Evolutionary conservation across 1,284 basidiomycete genomes (phyloP), one percentile per base, ranked within the genome.

Genomic region (Bjerkandera adusta): DNA sequence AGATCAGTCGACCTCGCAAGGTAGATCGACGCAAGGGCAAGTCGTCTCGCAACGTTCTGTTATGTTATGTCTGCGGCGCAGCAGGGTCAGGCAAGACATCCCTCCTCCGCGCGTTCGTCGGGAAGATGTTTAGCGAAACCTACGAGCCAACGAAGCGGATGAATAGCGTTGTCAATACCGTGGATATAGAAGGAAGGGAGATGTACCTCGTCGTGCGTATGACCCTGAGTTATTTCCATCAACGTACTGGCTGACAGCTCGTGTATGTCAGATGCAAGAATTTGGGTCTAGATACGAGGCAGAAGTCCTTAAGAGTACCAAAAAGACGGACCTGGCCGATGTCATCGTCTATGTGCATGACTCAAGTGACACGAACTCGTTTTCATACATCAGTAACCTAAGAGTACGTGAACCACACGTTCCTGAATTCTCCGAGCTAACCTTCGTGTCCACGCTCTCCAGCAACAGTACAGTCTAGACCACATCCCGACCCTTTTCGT

Each of bases 341-440:
- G 90, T 97, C 39, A 88, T 98, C 54, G 81, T 97, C 49, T 97
- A 95, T 66, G 92, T 98, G 30, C 89, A 98, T 66, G 96, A 99
- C 68, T 97, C 93, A 45, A 94, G 91, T 62, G 97, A 99, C 65
- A 98, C 97, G 21, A 98, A 98, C 67, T 97, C 94, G 10, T 99
- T 99, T 66, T 95, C 92, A 40, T 97, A 99, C 70, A 93, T 99
- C 62, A 96, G 92, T 56, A 97, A 97, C 70, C 71, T 98, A 60
- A 77, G 93, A 64, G 92, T 93, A 63, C n/a, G 62, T 88, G 67
- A 37, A 32, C 26, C 27, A 0, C 12, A 21, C 8, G n/a, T 15
- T 48, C 21, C 22, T 37, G 29, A 18, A 36, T 15, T 37, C 35
- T 16, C n/a, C n/a, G n/a, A n/a, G n/a, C n/a, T n/a, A n/a, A n/a